Base-by-base conservation (phyloP, 2,329 filamentous ascomycete genomes). In the Aphanoascus verrucosus region DNA sequence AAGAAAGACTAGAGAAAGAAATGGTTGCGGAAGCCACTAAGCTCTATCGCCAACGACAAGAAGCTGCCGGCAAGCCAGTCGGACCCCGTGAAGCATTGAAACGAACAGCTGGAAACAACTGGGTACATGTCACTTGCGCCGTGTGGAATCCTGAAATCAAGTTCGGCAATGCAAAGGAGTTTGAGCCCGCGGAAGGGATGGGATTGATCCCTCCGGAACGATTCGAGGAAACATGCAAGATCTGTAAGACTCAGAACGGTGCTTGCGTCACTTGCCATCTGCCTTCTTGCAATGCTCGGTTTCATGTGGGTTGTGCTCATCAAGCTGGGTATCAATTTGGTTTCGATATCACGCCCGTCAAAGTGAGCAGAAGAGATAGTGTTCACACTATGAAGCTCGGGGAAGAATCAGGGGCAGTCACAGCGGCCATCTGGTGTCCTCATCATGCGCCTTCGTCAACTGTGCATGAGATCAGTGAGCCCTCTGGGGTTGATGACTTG, bases 91-190 rank as follows among this genome's bases (percentile, higher is more conserved):
- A 97, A 66, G 85, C 93, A 2, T 74, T 98, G 58, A 98, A 98
- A 72, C 82, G 88, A 47, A 98, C 93, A 0, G 87, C 86, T 3
- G 89, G 94, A 66, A 97, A 97, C 71, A 97, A 97, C 64, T 98
- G 93, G 93, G 88, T 96, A 14, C 93, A 98, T 66, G 88, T 97
- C 28, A 84, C 85, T 37, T 98, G 93, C 65, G 90, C 93, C 1
- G 76, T 95, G 15, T 97, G 88, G 83, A 90, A 86, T 9, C 83
- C 88, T 0, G 93, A 98, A 69, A 84, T 95, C 62, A 93, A 90
- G 64, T 98, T 96, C 68, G 90, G 86, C 57, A 87, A 87, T 62
- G 85, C 89, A 15, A 83, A 84, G 63, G 82, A 85, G 15, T 73
- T 98, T 34, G 86, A 89, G 61, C 85, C 89, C 32, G 89, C 87